Base-by-base conservation (phyloP, 768 basidiomycete genomes). In the Inosperma sp. region DNA sequence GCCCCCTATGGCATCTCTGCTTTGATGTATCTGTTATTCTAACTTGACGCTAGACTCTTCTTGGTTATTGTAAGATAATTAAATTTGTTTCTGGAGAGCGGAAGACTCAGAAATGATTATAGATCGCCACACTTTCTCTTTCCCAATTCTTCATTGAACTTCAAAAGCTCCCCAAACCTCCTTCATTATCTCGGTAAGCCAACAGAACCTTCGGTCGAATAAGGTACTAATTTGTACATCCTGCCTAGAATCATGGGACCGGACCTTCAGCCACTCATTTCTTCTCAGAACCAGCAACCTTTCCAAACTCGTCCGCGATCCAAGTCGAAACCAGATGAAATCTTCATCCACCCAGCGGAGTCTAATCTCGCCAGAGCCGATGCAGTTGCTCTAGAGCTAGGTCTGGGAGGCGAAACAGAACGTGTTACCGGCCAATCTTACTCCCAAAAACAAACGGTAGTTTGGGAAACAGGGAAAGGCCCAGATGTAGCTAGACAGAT, bases 361-460 rank as follows among this genome's bases (percentile, higher is more conserved):
- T 84, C 82, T 30, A 84, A 84, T 59, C 59, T 83, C 54, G 82
- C 82, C 5, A 81, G 84, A 29, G 84, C 84, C 3, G 83, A 86
- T 52, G 80, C 77, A 7, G 73, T 67, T n/a, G 81, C 81, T 0
- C 62, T 77, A 39, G 73, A 80, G 57, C 65, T 82, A 26, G 83
- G 81, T 19, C 53, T 83, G 14, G 64, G 64, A 3, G 70, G 74
- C 17, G 72, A 77, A 51, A 76, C 78, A 7, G 77, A 81, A 29
- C 67, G 69, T 19, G 77, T 77, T 5, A 65, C 70, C 49, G 72
- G 65, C 7, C 65, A 70, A 54, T 64, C 55, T 29, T 70, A 68
- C n/a, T n/a, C n/a, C 36, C 53, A 62, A 4, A 61, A 65, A 16
- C 73, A 72, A 2, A 69, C 65, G 26, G 60, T 68, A 13, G 58